Percentiles rank a stretch among this genome's conserved stretches.
phyloP scores from a whole-genome alignment of 176 grass and related monocot genomes.

The Musa beccarii region DNA sequence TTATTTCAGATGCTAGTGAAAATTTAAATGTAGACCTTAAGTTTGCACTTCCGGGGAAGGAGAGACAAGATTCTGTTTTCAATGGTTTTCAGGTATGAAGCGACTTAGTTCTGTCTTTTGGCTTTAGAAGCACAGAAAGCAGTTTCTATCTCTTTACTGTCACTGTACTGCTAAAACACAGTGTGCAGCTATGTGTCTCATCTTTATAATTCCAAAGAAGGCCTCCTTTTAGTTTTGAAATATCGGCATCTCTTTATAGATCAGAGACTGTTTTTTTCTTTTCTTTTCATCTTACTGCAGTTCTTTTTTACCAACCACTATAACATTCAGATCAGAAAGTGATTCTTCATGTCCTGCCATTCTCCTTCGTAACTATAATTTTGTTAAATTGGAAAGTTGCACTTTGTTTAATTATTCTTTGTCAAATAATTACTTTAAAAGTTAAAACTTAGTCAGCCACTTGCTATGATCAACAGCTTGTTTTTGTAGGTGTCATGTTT shows the following conservation, averaged over 20 bases:
- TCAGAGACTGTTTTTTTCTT: too few species aligned
- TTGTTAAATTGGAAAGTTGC: too few species aligned
- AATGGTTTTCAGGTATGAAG: conserved; percentile 83
- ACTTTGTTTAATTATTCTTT: too few species aligned
- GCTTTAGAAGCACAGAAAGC: not conserved
- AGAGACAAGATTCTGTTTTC: conserved; percentile 96
- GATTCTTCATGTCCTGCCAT: too few species aligned
- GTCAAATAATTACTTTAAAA: too few species aligned
- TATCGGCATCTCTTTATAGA: too few species aligned
- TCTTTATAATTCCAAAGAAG: not conserved
- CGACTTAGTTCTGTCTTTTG: conserved; percentile 6
- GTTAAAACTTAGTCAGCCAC: not conserved
- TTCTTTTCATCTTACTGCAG: too few species aligned
- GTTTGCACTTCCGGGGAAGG: conserved; percentile 84
- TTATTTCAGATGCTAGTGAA: conserved; percentile 47
- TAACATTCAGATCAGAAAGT: too few species aligned
- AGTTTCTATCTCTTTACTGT: not conserved
- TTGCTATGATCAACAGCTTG: not conserved
- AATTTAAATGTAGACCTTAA: conserved; percentile 66
- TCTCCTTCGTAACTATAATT: too few species aligned
- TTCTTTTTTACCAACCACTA: too few species aligned
- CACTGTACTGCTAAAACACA: not conserved
- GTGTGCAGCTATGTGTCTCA: not conserved
- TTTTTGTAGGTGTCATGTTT: not conserved
- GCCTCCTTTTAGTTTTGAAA: not conserved